Conservation (phyloP, 495 filamentous ascomycete species). For the Aspergillus biplanus region DNA sequence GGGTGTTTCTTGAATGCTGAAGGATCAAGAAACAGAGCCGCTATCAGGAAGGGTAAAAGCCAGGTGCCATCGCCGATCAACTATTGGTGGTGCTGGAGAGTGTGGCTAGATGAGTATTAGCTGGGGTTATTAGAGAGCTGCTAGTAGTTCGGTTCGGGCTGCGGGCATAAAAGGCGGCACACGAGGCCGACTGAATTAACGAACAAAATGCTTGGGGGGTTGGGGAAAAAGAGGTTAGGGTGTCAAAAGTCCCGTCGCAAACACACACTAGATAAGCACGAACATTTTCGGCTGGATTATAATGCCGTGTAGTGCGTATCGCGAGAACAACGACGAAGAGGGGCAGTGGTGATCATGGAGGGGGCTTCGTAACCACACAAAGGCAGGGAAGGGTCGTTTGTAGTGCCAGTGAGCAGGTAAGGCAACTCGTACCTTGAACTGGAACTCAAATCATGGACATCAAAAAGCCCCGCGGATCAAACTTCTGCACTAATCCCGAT, state of each 20-base stretch:
- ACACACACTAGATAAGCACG: neutral
- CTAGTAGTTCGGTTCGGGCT: slow-evolving; percentile 8
- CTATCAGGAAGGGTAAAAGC: slow-evolving; percentile 14
- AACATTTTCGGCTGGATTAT: neutral
- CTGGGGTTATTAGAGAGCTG: neutral
- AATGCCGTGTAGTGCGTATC: neutral
- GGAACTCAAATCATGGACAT: neutral
- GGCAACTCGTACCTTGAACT: neutral
- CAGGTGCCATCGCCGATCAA: slow-evolving; percentile 17
- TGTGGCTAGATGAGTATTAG: slow-evolving; percentile 5
- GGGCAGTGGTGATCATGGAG: slow-evolving; percentile 1
- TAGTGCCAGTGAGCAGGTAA: neutral
- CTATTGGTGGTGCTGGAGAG: neutral
- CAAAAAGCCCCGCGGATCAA: slow-evolving; percentile 1
- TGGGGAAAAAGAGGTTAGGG: neutral
- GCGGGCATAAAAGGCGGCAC: slow-evolving; percentile 1
- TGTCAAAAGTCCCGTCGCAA: neutral
- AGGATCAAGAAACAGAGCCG: slow-evolving; percentile 17
- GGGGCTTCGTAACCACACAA: neutral
- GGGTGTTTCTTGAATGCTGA: slow-evolving; percentile 11
- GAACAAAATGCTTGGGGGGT: neutral
- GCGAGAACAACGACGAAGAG: neutral
- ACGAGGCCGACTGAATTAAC: neutral
- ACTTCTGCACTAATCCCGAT: neutral
- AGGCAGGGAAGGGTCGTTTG: neutral